Evolutionary conservation across 805 yeast genomes (phyloP).

Genomic region (Cyberlindnera mrakii): DNA sequence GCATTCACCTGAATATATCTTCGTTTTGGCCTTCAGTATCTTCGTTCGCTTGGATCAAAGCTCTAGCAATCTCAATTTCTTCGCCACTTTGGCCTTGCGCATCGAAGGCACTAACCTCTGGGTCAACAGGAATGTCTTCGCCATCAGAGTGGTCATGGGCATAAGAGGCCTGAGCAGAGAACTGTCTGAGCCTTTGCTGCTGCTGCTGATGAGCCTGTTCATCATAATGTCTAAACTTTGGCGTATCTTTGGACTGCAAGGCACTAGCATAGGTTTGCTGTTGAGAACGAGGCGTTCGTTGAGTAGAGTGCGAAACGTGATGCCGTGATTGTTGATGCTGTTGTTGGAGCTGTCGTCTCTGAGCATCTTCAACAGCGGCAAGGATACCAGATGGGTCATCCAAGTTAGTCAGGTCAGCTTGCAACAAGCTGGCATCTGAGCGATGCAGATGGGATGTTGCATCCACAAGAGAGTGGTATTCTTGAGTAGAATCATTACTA

Average conservation of each 20-base stretch:
- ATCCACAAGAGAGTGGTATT: constrained; percentile 12
- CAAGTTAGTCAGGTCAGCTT: constrained; percentile 17
- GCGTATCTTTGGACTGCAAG: constrained; percentile 2
- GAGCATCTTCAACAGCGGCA: constrained; percentile 59
- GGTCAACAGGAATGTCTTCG: constrained; percentile 46
- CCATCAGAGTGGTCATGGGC: neutral
- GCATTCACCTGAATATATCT: constrained; percentile 9
- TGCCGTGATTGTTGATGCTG: constrained; percentile 8
- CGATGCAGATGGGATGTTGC: constrained; percentile 6
- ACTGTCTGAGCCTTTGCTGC: constrained; percentile 2
- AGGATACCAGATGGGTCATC: constrained; percentile 27
- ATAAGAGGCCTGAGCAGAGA: constrained; percentile 1
- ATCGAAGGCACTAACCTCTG: constrained; percentile 47
- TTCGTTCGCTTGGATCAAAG: constrained; percentile 49
- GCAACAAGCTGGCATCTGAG: constrained; percentile 15
- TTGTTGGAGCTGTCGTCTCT: constrained; percentile 20
- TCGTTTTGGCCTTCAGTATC: constrained; percentile 9
- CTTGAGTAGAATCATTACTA: constrained; percentile 8
- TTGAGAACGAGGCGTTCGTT: constrained; percentile 2
- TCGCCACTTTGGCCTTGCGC: constrained; percentile 36
- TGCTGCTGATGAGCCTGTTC: constrained; percentile 5
- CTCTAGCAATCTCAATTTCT: constrained; percentile 62
- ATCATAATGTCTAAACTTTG: constrained; percentile 8
- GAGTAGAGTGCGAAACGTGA: constrained; percentile 1
- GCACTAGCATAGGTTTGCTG: constrained; percentile 1